Conservation (phyloP, 768 basidiomycete species). For the Tulasnella sp. region DNA sequence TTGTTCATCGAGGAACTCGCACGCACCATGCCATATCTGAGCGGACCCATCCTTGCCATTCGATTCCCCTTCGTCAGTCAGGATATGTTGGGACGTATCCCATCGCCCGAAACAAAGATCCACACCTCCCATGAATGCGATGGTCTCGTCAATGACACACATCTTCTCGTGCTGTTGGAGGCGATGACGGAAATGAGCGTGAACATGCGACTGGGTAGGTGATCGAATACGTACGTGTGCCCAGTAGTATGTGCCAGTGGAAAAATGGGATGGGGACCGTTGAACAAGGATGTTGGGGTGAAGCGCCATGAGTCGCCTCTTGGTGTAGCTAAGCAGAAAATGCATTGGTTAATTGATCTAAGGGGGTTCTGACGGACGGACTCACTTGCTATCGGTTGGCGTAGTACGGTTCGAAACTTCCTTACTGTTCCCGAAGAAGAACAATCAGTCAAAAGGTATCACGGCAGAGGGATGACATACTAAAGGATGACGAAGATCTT, state of each 20-base stretch:
- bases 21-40: slow-evolving; percentile 75
- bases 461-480: slow-evolving; percentile 29
- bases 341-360: not conserved
- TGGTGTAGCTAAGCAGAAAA: slow-evolving; percentile 55
- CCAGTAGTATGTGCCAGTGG: slow-evolving; percentile 97
- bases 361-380: not conserved
- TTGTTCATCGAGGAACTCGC: slow-evolving; percentile 17
- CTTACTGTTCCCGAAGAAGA: slow-evolving; percentile 41
- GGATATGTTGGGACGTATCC: slow-evolving; percentile 91
- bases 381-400: slow-evolving; percentile 84
- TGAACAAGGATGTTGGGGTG: slow-evolving; percentile 95
- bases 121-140: slow-evolving; percentile 96
- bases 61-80: slow-evolving; percentile 69
- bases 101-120: slow-evolving; percentile 94
- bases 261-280: slow-evolving; percentile 93
- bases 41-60: slow-evolving; percentile 43
- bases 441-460: not conserved
- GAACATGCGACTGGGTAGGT: not conserved
- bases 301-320: slow-evolving; percentile 63
- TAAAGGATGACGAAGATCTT: slow-evolving; percentile 94
- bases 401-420: slow-evolving; percentile 95
- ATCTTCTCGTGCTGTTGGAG: slow-evolving; percentile 83
- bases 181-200: not conserved
- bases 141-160: slow-evolving; percentile 93
- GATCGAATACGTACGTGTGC: slow-evolving; percentile 89